Evolutionary conservation across 805 yeast genomes (phyloP), one percentile per base, ranked within the genome.

Genomic region (Torulaspora quercuum): DNA sequence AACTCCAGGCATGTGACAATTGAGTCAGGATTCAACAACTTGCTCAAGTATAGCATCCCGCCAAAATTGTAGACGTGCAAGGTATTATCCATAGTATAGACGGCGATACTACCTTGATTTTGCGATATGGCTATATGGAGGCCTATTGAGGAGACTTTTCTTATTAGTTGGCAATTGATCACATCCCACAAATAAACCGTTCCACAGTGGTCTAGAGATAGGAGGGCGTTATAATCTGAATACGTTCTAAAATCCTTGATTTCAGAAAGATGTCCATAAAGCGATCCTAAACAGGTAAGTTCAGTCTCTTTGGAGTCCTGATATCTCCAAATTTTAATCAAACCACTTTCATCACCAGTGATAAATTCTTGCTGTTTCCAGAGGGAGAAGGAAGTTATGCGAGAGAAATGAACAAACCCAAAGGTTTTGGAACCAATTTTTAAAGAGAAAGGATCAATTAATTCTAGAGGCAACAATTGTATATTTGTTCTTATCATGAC

Each of bases 141-240:
- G 12, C 55, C 63, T 5, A 40, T 47, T 5, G 42, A 34, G 6
- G 52, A 42, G 5, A 54, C 42, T 24, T 55, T 52, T 38, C 84
- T 59, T 3, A 82, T 70, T 27, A 71, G 68, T 34, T 69, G 69
- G 34, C 65, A 67, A 19, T 78, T 54, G 2, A 77, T 68, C 25
- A 77, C 46, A 49, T 85, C 86, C 90, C 95, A 85, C 3, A 78
- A 44, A 12, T 69, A 68, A 2, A 78, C 73, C 2, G 56, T 55
- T 1, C 94, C 90, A 6, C 55, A 62, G 0, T 37, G 48, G 52
- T 82, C 87, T 15, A 75, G 55, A 42, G 81, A 73, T 8, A 80
- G 42, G 7, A 81, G 64, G 3, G 72, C 55, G 35, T 80, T 77
- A 51, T 68, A 80, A 26, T 76, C 72, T 6, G 69, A 61, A 16